Evolutionary conservation across 371 early-diverging fungal species (phyloP), one percentile per base, ranked within the genome.

Genomic region (Mortierella sp.): DNA sequence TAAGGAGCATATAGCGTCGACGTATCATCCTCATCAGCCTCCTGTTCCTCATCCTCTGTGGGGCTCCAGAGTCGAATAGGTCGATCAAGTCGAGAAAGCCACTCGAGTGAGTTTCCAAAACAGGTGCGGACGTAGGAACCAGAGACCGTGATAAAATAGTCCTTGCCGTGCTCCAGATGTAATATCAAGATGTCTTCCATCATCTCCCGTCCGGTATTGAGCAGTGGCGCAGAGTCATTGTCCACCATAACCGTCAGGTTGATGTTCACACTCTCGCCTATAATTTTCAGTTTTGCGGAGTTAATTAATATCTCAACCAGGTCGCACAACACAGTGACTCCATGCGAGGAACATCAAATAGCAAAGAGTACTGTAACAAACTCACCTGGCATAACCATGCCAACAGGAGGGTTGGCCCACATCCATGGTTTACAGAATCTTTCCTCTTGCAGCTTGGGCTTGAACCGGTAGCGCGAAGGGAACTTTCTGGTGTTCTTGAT

Each of bases 121-220:
- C 94, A 94, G 4, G 97, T 95, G 9, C 92, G 92, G 31, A 90
- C 81, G 86, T 96, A 97, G 0, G 87, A 79, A 13, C 95, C 97
- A 5, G 90, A 89, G 4, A 97, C 90, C 1, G 93, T 89, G 7
- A 98, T 89, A 80, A 98, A 98, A 74, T 93, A 94, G 76, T 97
- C 98, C 60, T 95, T 95, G 38, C 97, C 95, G 34, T 95, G 93
- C 63, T 94, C 94, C 65, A 96, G 81, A 63, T 96, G 94, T 24
- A 98, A 80, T n/a, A 97, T 93, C 47, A 97, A 80, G 26, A 96
- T 95, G 73, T 96, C 97, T 9, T 94, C 91, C 71, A 97, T 88
- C 6, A 90, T 84, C 50, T 95, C 93, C 21, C 81, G 72, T 19
- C 92, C 94, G 7, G 90, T 89, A 80, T 95, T 98, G 71, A 97